Base-by-base conservation (phyloP, 2,329 filamentous ascomycete species). In the Helicocarpus griseus region DNA sequence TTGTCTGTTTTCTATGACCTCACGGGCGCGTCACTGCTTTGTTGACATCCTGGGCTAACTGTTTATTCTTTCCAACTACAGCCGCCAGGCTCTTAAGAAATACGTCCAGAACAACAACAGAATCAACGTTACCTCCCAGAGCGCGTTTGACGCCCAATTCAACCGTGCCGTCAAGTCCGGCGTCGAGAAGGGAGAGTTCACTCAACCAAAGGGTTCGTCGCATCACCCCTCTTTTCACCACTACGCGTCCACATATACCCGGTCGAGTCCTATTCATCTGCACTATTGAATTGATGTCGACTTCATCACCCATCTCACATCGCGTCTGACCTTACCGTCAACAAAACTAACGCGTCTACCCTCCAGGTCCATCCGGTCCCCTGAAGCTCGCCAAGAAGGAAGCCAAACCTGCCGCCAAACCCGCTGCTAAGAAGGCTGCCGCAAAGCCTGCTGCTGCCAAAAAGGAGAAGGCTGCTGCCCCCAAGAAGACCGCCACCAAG, bases 351-450 rank as follows among this genome's bases (percentile, higher is more conserved):
- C 65, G 58, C 61, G 58, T 61, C 54, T 50, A 35, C 24, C 35
- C 43, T 53, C 48, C 54, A 89, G 86, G 86, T 63, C 79, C 88
- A 54, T 95, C 89, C 57, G 89, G 89, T 55, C 86, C 88, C 60
- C 89, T 93, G 72, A 95, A 95, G 85, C 84, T 95, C 54, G 86
- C 85, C 54, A 91, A 91, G 83, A 89, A 89, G 77, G 78, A 80
- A 51, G 52, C 68, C 45, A 69, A 77, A 69, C 68, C 74, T 39
- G 17, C 53, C 29, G 36, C 69, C 56, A 70, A 73, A 49, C n/a
- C 60, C 21, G 56, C 61, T 58, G 64, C 66, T 41, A 60, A 67
- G 41, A 40, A 50, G 19, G 38, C 36, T 11, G 24, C 43, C 26
- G 35, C 65, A 54, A 68, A 70, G 56, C 52, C 62, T 41, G 57